These are phyloP conservation scores for Xylaria sp. DNA, from an alignment of 2,329 filamentous ascomycete genomes.

Conservation along the genomic window DNA sequence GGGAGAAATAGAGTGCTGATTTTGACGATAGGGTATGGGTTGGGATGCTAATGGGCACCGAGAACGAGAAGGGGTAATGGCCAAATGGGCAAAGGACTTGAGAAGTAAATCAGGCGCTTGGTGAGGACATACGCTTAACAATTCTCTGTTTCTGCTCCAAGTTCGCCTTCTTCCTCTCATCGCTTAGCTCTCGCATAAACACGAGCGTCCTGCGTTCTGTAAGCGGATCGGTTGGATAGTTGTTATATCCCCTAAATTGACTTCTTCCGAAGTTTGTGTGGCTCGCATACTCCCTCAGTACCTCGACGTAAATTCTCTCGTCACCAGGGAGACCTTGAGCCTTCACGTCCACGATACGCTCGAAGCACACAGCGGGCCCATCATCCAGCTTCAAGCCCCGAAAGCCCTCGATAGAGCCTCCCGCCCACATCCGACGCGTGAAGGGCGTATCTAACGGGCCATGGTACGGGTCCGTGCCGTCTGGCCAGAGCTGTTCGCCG, in stretches of 20 bases:
- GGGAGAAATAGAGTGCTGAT: not conserved
- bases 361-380: conserved; percentile 49
- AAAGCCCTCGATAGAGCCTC: conserved; percentile 70
- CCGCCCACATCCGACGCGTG: conserved; percentile 84
- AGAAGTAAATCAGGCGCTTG: conserved; percentile 26
- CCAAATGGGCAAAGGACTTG: not conserved
- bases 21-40: not conserved
- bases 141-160: conserved; percentile 15
- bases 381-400: conserved; percentile 48
- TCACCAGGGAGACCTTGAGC: conserved; percentile 27
- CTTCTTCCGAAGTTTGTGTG: conserved; percentile 33
- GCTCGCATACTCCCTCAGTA: conserved; percentile 53
- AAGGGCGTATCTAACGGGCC: conserved; percentile 73
- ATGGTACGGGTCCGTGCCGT: conserved; percentile 85
- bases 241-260: too few species aligned
- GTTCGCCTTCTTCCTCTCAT: conserved; percentile 28
- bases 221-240: too few species aligned
- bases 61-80: not conserved
- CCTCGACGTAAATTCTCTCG: conserved; percentile 58
- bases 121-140: conserved; percentile 37
- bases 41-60: conserved; percentile 21
- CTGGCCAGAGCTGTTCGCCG: conserved; percentile 68
- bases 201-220: conserved; percentile 58
- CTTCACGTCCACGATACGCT: conserved; percentile 50
- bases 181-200: conserved; percentile 51